These are phyloP conservation scores for Tothia fuscella DNA, from an alignment of 2,329 filamentous ascomycete species.

Conservation along the genomic window DNA sequence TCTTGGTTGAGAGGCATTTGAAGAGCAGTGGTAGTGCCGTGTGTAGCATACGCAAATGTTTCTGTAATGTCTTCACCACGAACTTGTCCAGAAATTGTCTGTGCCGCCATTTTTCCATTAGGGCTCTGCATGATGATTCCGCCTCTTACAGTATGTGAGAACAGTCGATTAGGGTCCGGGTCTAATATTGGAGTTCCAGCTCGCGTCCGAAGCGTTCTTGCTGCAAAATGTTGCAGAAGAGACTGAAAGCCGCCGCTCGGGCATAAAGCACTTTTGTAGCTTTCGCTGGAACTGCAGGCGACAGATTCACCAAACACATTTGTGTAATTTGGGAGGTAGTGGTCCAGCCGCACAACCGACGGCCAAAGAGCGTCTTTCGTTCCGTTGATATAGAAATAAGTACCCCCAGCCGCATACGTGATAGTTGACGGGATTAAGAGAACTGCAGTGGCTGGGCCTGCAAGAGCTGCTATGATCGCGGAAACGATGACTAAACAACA, in stretches of 20 bases:
- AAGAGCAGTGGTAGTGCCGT: neutral
- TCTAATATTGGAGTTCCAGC: neutral
- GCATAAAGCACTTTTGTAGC: neutral
- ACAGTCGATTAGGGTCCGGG: neutral
- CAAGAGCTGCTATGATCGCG: neutral
- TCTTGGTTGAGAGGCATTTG: neutral
- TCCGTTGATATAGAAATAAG: conserved; percentile 2
- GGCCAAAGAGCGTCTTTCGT: neutral
- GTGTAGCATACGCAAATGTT: neutral
- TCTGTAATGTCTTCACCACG: neutral
- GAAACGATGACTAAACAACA: neutral
- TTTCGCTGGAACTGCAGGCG: neutral
- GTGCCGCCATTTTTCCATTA: neutral
- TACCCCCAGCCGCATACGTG: neutral
- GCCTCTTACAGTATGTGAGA: neutral
- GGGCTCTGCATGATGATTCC: neutral
- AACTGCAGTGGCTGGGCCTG: neutral
- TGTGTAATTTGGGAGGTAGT: neutral
- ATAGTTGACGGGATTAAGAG: neutral
- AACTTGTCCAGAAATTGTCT: neutral
- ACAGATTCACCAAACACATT: neutral
- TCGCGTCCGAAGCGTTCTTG: neutral
- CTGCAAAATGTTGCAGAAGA: neutral
- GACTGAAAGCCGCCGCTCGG: neutral
- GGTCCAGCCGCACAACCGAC: neutral